phyloP scores from a whole-genome alignment of 1,139 yeast genomes.

The Tardiomyces digboiensis region DNA sequence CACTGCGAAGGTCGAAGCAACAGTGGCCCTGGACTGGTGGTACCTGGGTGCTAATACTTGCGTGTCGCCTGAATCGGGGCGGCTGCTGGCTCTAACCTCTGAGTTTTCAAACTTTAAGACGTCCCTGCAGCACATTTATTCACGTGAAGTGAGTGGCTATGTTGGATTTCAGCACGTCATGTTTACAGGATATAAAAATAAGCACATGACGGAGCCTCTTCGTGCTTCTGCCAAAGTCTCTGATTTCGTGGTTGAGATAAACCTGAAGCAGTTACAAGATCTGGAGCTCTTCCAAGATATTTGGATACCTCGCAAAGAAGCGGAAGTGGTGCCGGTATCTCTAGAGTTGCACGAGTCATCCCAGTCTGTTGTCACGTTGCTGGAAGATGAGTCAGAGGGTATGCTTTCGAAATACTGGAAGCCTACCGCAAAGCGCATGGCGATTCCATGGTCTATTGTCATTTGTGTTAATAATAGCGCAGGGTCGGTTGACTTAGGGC shows the following conservation, averaged over 20 bases:
- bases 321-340: neutral
- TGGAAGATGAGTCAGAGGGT: constrained; percentile 6
- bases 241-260: constrained; percentile 54
- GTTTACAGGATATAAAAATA: constrained; percentile 24
- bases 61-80: constrained; percentile 37
- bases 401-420: constrained; percentile 46
- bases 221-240: constrained; percentile 43
- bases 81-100: constrained; percentile 26
- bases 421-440: constrained; percentile 46
- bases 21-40: constrained; percentile 62
- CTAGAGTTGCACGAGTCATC: neutral
- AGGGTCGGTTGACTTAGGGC: constrained; percentile 69
- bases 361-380: neutral
- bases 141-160: constrained; percentile 81
- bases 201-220: constrained; percentile 14
- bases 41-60: constrained; percentile 48
- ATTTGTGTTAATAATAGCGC: constrained; percentile 43
- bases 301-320: constrained; percentile 49
- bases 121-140: constrained; percentile 80
- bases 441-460: constrained; percentile 71
- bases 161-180: constrained; percentile 45
- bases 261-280: constrained; percentile 82
- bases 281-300: constrained; percentile 73
- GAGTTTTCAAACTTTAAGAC: constrained; percentile 25
- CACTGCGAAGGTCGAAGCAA: constrained; percentile 83